Evolutionary conservation across 2,329 filamentous ascomycete species (phyloP).

Genomic region (Penicillium frequentans): DNA sequence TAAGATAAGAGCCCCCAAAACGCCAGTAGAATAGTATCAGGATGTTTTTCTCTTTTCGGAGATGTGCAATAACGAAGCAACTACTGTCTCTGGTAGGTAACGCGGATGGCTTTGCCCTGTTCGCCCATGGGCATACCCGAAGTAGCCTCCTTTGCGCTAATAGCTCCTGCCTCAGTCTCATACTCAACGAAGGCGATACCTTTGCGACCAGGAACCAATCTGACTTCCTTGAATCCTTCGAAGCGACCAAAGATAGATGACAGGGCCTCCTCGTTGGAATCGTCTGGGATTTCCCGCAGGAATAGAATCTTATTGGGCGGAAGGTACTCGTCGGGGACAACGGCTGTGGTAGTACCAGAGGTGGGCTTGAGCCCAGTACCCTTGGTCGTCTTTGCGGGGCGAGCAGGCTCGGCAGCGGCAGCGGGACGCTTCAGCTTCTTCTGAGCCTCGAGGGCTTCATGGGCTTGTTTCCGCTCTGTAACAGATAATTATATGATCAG

Average conservation of each 20-base stretch:
- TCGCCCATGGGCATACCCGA: slow-evolving; percentile 78
- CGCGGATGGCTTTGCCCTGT: slow-evolving; percentile 77
- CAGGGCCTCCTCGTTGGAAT: slow-evolving; percentile 77
- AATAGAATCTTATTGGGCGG: slow-evolving; percentile 97
- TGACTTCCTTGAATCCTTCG: slow-evolving; percentile 91
- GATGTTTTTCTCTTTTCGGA: slow-evolving; percentile 13
- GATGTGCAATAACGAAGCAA: slow-evolving; percentile 11
- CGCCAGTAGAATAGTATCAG: slow-evolving; percentile 26
- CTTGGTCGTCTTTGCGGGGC: slow-evolving; percentile 69
- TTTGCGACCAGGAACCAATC: slow-evolving; percentile 79
- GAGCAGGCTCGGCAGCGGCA: slow-evolving; percentile 48
- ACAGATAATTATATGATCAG: neutral
- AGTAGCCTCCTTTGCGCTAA: slow-evolving; percentile 90
- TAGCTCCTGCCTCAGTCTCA: slow-evolving; percentile 83
- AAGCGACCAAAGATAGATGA: slow-evolving; percentile 82
- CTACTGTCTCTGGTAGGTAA: slow-evolving; percentile 87
- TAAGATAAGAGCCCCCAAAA: slow-evolving; percentile 29
- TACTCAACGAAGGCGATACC: slow-evolving; percentile 98
- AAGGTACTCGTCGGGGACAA: slow-evolving; percentile 95
- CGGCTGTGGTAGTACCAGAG: slow-evolving; percentile 64
- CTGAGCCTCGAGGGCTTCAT: slow-evolving; percentile 75
- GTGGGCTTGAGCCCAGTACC: slow-evolving; percentile 76
- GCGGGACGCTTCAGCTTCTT: slow-evolving; percentile 70
- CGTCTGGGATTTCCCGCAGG: slow-evolving; percentile 86
- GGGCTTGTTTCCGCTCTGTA: slow-evolving; percentile 74